These are phyloP conservation scores for Trichoderma simmonsii DNA, from an alignment of 2,329 filamentous ascomycete genomes.

Conservation along the genomic window DNA sequence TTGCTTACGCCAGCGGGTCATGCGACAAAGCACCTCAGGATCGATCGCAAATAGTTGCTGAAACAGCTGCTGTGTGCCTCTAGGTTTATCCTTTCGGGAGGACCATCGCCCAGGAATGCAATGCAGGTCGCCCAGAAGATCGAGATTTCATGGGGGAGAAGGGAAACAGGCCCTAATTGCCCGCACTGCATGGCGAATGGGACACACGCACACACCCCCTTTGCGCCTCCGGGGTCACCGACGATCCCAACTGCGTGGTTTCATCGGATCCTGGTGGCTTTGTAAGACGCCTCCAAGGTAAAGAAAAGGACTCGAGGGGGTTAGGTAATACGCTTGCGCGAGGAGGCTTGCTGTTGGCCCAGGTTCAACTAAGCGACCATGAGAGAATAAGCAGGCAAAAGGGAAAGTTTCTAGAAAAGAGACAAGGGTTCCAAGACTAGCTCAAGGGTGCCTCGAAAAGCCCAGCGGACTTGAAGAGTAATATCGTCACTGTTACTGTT, in stretches of 20 bases:
- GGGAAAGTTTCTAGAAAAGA: conserved; percentile 10
- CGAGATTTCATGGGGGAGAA: not conserved
- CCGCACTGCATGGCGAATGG: not conserved
- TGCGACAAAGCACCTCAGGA: not conserved
- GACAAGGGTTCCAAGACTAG: not conserved
- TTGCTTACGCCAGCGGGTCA: conserved; percentile 9
- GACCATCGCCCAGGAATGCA: not conserved
- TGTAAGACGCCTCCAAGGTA: conserved; percentile 7
- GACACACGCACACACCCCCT: not conserved
- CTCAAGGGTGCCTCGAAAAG: not conserved
- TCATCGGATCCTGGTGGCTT: not conserved
- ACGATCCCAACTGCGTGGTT: conserved; percentile 8
- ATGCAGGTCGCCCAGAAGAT: conserved; percentile 1
- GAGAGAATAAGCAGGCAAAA: conserved; percentile 6
- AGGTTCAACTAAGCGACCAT: not conserved
- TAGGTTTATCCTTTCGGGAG: not conserved
- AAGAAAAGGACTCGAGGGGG: not conserved
- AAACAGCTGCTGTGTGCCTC: not conserved
- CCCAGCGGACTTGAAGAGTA: not conserved
- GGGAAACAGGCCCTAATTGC: not conserved
- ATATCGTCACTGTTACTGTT: not conserved
- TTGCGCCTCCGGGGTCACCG: conserved; percentile 4
- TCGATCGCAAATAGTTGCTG: not conserved
- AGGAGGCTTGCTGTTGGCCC: not conserved
- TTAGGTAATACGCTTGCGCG: not conserved